Conservation (phyloP, 2,329 filamentous ascomycete species). For the Colletotrichum sublineola region DNA sequence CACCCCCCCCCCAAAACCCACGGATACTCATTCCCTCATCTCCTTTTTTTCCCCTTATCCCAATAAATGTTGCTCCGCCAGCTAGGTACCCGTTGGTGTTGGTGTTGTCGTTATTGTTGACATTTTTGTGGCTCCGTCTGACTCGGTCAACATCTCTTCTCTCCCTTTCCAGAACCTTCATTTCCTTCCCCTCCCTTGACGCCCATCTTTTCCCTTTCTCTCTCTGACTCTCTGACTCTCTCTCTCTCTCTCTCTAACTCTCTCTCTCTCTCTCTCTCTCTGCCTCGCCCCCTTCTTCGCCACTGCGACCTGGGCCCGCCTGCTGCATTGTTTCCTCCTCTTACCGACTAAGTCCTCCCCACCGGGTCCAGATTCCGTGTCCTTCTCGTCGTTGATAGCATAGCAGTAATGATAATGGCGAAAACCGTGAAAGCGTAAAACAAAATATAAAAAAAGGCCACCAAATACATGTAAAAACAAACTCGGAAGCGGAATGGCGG, state of each 20-base stretch:
- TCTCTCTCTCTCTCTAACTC: too few species aligned
- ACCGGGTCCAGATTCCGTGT: not conserved
- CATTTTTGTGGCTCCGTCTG: not conserved
- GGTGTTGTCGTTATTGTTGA: not conserved
- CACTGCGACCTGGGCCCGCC: not conserved
- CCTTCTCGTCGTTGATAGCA: constrained; percentile 18
- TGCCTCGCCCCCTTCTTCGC: too few species aligned
- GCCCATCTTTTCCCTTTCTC: not conserved
- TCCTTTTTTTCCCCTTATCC: not conserved
- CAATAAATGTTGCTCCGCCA: not conserved
- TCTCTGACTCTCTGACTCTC: not conserved
- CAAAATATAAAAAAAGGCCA: not conserved
- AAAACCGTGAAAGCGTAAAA: constrained; percentile 1
- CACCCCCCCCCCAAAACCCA: too few species aligned
- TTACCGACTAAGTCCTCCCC: constrained; percentile 4
- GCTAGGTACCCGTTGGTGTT: not conserved
- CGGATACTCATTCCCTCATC: not conserved
- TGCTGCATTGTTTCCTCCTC: not conserved
- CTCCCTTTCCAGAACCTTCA: not conserved
- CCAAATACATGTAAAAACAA: constrained; percentile 12
- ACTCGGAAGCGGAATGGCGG: constrained; percentile 4
- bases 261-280: not conserved
- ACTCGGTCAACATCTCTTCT: not conserved
- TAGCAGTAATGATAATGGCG: constrained; percentile 10
- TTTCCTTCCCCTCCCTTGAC: not conserved